phyloP scores from a whole-genome alignment of 768 basidiomycete species.

The Rhodotorula sphaerocarpa region DNA sequence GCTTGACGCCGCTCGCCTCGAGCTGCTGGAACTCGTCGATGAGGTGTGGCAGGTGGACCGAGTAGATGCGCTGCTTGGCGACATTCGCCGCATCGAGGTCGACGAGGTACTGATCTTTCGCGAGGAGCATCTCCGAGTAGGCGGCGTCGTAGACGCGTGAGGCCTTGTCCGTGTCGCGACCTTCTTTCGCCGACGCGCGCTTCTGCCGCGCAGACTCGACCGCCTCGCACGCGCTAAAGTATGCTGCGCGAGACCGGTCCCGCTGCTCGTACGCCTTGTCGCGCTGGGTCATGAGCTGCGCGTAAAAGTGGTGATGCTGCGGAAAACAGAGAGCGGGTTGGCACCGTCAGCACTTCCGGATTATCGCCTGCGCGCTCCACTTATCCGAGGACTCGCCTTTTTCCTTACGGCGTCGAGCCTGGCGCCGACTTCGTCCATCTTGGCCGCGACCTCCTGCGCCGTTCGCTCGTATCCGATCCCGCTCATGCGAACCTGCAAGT shows the following conservation, averaged over 20 bases:
- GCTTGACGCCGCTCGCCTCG: constrained; percentile 9
- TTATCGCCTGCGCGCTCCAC: too few relatives aligned
- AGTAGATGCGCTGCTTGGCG: constrained; percentile 18
- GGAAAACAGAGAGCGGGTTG: too few relatives aligned
- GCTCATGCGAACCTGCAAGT: constrained; percentile 12
- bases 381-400: constrained; percentile 4
- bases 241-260: constrained; percentile 17
- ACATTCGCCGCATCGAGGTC: constrained; percentile 24
- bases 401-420: constrained; percentile 30
- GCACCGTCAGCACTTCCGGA: too few relatives aligned
- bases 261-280: constrained; percentile 15
- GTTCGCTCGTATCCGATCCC: background rate
- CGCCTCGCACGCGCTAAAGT: constrained; percentile 25
- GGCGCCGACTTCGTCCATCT: constrained; percentile 11
- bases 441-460: background rate
- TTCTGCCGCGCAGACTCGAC: constrained; percentile 28
- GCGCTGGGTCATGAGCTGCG: constrained; percentile 21
- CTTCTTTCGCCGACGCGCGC: constrained; percentile 12
- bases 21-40: constrained; percentile 31
- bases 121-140: constrained; percentile 14
- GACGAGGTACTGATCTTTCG: constrained; percentile 30
- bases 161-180: constrained; percentile 17
- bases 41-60: constrained; percentile 16
- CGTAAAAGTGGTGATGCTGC: constrained; percentile 27
- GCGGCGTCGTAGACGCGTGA: constrained; percentile 19